A percentile compares a stretch with the other conserved stretches of the same genome.
These are phyloP conservation scores for Petasospora fabianii DNA, from an alignment of 1,139 yeast species.

Conservation along the genomic window DNA sequence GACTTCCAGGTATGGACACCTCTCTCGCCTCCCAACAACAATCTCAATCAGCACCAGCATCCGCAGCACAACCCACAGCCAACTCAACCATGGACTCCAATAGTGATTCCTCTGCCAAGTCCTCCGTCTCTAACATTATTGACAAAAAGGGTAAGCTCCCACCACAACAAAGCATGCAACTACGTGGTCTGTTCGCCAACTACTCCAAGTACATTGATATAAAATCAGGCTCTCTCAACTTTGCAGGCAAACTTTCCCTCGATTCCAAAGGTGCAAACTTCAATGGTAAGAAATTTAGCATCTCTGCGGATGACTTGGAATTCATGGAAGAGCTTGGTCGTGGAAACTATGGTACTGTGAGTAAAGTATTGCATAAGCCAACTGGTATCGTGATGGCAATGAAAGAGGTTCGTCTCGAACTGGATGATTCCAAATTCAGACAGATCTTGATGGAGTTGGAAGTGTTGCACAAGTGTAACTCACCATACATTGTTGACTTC, in stretches of 20 bases:
- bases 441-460: conserved; percentile 96
- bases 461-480: conserved; percentile 82
- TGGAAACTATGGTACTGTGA: conserved; percentile 94
- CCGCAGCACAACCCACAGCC: background rate
- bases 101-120: background rate
- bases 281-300: conserved; percentile 81
- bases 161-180: conserved; percentile 22
- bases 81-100: background rate
- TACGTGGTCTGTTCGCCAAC: conserved; percentile 65
- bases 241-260: conserved; percentile 88
- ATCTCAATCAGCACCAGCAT: conserved; percentile 2
- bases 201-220: conserved; percentile 87
- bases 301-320: conserved; percentile 83
- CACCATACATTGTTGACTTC: conserved; percentile 90
- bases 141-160: conserved; percentile 24
- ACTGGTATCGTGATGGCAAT: conserved; percentile 92
- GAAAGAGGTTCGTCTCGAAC: conserved; percentile 90
- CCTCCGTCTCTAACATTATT: conserved; percentile 23
- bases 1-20: conserved; percentile 18
- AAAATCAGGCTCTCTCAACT: conserved; percentile 85
- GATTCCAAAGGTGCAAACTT: conserved; percentile 92
- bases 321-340: conserved; percentile 84
- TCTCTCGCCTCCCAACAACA: no score
- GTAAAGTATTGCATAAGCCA: conserved; percentile 91
- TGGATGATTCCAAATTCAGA: conserved; percentile 86